Conservation (phyloP, 139 green algal genomes). For the Desmodesmus armatus region DNA sequence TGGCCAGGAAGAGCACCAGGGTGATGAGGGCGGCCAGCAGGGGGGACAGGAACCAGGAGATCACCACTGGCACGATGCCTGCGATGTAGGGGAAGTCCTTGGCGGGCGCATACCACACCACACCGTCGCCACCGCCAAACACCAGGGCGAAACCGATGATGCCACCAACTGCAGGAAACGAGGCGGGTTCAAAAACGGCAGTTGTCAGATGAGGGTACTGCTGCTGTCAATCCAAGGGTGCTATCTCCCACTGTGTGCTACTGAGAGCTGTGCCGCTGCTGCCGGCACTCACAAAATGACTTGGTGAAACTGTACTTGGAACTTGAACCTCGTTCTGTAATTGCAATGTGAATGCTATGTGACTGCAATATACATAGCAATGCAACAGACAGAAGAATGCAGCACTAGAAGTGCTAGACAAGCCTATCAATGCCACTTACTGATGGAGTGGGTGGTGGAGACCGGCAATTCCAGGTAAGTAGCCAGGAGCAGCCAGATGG, state of each 20-base stretch:
- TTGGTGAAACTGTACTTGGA: no score
- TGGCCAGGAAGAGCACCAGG: constrained; percentile 54
- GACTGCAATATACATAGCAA: no score
- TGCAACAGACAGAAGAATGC: no score
- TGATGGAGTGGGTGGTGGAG: constrained; percentile 77
- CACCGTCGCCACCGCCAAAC: constrained; percentile 23
- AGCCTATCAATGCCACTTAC: constrained; percentile 7
- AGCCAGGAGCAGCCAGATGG: constrained; percentile 65
- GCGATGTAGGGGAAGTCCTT: constrained; percentile 48
- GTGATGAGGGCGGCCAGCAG: constrained; percentile 58
- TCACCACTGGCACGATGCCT: constrained; percentile 61
- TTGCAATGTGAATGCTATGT: no score
- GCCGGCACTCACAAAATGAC: no score
- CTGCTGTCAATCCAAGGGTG: no score
- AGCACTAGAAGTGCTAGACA: no score
- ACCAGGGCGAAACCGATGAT: constrained; percentile 49
- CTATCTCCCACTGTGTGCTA: no score
- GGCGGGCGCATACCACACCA: constrained; percentile 35
- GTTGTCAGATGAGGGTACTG: background rate
- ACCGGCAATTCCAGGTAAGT: constrained; percentile 72
- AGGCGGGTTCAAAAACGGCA: background rate
- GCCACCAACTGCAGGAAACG: constrained; percentile 27
- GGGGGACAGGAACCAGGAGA: constrained; percentile 75
- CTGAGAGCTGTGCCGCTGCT: no score
- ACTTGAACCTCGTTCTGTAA: no score